Base-by-base conservation (phyloP, 2,329 filamentous ascomycete genomes). In the Scleromitrula shiraiana region DNA sequence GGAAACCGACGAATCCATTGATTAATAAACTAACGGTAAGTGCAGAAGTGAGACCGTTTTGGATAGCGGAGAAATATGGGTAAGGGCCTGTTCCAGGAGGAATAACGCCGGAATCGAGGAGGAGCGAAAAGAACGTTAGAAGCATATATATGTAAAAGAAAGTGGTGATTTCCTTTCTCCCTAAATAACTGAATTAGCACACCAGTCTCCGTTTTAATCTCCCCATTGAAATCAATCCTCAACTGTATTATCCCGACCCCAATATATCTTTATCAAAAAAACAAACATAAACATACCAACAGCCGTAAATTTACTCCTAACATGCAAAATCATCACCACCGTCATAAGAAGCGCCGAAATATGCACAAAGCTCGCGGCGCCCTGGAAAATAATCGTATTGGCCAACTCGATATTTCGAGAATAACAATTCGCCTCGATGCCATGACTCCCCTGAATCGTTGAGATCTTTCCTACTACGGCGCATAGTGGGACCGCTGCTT, bases 91-190 rank as follows among this genome's bases (percentile, higher is more conserved):
- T 88, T 49, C 85, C 84, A 1, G 90, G 87, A 4, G 91, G 88
- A 17, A 94, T 82, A 40, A 97, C 93, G 42, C 93, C 93, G 44
- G 91, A 86, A 63, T 98, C 93, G 62, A 98, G 82, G 59, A 93
- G 77, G 54, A 98, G 80, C 7, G 91, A 96, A 62, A 85, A 76
- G 66, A 93, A 84, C 22, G 89, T 95, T 43, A 97, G 78, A 30
- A 91, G 74, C 76, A 95, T 85, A 73, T 95, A 98, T 55, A 95
- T 76, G 72, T 97, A 97, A 75, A 98, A 98, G 75, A 98, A 97
- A 41, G 85, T 87, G 42, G 88, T 85, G 47, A 83, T 81, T 67
- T 83, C 78, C 64, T 79, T 80, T 50, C 78, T 78, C 50, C 81
- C 75, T 78, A 57, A n/a, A n/a, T n/a, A n/a, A n/a, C n/a, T n/a